Evolutionary conservation across 1,139 yeast genomes (phyloP).

Genomic region (Saccharomyces hybrid): DNA sequence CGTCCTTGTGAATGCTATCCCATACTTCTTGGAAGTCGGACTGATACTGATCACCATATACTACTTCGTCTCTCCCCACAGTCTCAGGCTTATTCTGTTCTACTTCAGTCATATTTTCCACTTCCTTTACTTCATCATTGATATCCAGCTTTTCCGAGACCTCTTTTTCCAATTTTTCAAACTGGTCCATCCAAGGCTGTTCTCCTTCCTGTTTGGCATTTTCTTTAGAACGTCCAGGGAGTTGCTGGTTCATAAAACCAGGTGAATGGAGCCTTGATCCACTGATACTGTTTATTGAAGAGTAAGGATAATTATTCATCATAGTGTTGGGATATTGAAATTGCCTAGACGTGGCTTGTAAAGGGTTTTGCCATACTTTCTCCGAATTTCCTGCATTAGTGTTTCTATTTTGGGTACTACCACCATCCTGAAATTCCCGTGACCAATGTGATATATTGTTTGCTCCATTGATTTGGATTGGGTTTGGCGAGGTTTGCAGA

Average conservation of each 20-base stretch:
- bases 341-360: neutral
- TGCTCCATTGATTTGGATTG: neutral
- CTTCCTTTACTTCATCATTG: constrained; percentile 18
- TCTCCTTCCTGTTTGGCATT: neutral
- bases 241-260: neutral
- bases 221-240: neutral
- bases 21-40: constrained; percentile 68
- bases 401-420: neutral
- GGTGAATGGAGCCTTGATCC: neutral
- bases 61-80: constrained; percentile 32
- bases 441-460: constrained; percentile 10
- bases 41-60: constrained; percentile 51
- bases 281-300: neutral
- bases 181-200: constrained; percentile 75
- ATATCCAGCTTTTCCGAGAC: constrained; percentile 26
- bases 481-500: neutral
- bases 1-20: constrained; percentile 53
- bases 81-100: constrained; percentile 15
- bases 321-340: neutral
- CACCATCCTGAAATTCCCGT: constrained; percentile 9
- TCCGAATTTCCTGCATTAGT: neutral
- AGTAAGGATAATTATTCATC: neutral
- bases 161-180: constrained; percentile 62
- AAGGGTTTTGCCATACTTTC: neutral
- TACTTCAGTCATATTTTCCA: constrained; percentile 7